Evolutionary conservation across 495 filamentous ascomycete species (phyloP), one percentile per base, ranked within the genome.

Genomic region (Antarctomyces pellizariae): DNA sequence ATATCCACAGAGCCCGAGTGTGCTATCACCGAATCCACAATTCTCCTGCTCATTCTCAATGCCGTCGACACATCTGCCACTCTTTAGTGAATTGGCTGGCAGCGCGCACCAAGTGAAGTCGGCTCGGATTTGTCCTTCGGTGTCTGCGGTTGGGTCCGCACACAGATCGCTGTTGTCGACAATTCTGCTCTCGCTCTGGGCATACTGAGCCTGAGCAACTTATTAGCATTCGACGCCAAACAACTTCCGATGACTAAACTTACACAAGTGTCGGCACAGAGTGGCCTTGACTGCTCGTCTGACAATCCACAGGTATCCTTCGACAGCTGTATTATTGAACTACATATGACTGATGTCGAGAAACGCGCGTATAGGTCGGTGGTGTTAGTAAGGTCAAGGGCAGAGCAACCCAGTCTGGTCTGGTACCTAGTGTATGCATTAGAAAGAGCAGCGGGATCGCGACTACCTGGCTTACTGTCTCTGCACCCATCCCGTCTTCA

Each of bases 221-320:
- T 18, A 32, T 54, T 23, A 58, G 44, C 36, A 34, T 20, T n/a
- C 22, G 10, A 28, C 30, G 10, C 15, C 9, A 13, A 27, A 26
- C 21, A 17, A 16, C 14, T 16, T 13, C 9, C 20, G 17, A 18
- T 6, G 13, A 13, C 4, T 28, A 1, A 13, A 35, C 73, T 45
- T 53, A 86, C 80, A 50, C 89, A 99, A 41, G 79, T 63, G 26
- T 83, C 72, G 16, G 84, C 84, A 52, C 89, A 99, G 16, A 95
- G 56, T 3, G 89, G 86, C 23, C 57, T 51, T 3, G 75, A 68
- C 16, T 74, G 48, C 24, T 56, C 47, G 4, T 51, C 43, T 1
- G 71, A 63, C 18, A 90, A 52, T 9, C 53, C 45, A 49, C 89
- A 95, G 18, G 57, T 46, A n/a, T 42, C 33, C 36, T 71, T 69